These are phyloP conservation scores for Vitis hybrid DNA, from an alignment of 177 flowering plant genomes.

Conservation along the genomic window DNA sequence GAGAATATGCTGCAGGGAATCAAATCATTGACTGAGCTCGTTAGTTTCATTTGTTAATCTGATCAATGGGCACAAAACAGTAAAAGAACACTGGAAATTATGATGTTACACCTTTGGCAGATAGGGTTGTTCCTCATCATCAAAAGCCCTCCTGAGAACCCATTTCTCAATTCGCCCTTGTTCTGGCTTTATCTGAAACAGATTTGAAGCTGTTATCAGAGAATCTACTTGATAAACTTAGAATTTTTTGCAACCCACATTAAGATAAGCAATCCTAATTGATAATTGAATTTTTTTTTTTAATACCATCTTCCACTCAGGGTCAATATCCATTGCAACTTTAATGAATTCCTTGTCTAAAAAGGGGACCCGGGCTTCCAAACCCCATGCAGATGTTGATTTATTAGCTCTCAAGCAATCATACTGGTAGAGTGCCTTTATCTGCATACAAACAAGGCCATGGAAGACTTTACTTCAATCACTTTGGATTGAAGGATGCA, in stretches of 20 bases:
- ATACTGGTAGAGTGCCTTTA: slow-evolving; percentile 60
- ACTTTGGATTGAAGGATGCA: neutral
- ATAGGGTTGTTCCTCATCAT: slow-evolving; percentile 76
- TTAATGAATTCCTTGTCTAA: slow-evolving; percentile 73
- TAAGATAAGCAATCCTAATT: neutral
- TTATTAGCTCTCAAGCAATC: slow-evolving; percentile 88
- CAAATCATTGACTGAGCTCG: slow-evolving; percentile 12
- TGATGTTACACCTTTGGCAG: slow-evolving; percentile 61
- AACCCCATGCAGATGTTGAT: slow-evolving; percentile 71
- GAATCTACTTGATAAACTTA: neutral
- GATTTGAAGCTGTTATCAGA: neutral
- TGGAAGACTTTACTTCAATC: neutral
- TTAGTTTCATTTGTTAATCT: neutral
- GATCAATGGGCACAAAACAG: neutral
- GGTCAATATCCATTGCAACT: slow-evolving; percentile 83
- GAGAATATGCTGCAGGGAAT: slow-evolving; percentile 66
- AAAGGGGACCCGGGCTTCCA: slow-evolving; percentile 69
- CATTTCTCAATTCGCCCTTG: slow-evolving; percentile 78
- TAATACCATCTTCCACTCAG: slow-evolving; percentile 80
- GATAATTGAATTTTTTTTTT: neutral
- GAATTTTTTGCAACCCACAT: neutral
- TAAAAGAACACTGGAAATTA: neutral
- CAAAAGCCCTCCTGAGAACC: slow-evolving; percentile 82
- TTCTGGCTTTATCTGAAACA: slow-evolving; percentile 64
- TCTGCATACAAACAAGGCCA: slow-evolving; percentile 34